These are phyloP conservation scores for Lentinula novae-zelandiae DNA, from an alignment of 1,284 basidiomycete genomes.

Conservation along the genomic window DNA sequence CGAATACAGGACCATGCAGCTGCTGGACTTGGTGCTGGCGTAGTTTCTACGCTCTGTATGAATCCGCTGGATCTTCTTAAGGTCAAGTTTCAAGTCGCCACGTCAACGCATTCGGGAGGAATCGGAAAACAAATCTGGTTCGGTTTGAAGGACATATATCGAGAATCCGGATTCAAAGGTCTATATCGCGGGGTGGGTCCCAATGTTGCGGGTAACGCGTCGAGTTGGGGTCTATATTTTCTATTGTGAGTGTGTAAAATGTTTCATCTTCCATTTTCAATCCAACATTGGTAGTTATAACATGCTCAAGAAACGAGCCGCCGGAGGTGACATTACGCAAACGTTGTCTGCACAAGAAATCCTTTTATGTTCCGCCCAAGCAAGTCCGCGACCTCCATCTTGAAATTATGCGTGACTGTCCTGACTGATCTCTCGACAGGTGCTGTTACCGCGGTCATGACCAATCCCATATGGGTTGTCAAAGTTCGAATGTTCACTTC, in stretches of 20 bases:
- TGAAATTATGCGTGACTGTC: background rate
- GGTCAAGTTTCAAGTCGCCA: conserved; percentile 92
- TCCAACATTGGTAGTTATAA: conserved; percentile 67
- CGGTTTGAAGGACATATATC: conserved; percentile 73
- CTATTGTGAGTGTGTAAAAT: conserved; percentile 71
- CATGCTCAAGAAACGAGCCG: conserved; percentile 81
- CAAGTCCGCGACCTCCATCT: conserved; percentile 64
- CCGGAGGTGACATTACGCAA: conserved; percentile 53
- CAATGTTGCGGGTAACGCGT: conserved; percentile 95
- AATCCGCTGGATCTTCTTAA: conserved; percentile 98
- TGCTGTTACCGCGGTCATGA: conserved; percentile 89
- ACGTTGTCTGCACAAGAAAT: conserved; percentile 77
- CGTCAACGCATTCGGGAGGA: conserved; percentile 54
- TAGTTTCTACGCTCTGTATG: conserved; percentile 93
- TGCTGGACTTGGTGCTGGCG: conserved; percentile 91
- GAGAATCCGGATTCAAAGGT: conserved; percentile 77
- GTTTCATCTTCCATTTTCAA: background rate
- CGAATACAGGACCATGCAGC: conserved; percentile 83
- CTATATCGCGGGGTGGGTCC: conserved; percentile 89
- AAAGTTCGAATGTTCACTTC: conserved; percentile 98
- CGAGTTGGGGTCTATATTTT: conserved; percentile 98
- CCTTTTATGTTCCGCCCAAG: conserved; percentile 90
- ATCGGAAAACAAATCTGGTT: conserved; percentile 79
- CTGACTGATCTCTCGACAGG: conserved; percentile 40
- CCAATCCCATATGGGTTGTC: conserved; percentile 98